A percentile compares a stretch with the other conserved stretches of the same genome.
Evolutionary conservation across 2,329 filamentous ascomycete genomes (phyloP).

Genomic region (Boeremia exigua): DNA sequence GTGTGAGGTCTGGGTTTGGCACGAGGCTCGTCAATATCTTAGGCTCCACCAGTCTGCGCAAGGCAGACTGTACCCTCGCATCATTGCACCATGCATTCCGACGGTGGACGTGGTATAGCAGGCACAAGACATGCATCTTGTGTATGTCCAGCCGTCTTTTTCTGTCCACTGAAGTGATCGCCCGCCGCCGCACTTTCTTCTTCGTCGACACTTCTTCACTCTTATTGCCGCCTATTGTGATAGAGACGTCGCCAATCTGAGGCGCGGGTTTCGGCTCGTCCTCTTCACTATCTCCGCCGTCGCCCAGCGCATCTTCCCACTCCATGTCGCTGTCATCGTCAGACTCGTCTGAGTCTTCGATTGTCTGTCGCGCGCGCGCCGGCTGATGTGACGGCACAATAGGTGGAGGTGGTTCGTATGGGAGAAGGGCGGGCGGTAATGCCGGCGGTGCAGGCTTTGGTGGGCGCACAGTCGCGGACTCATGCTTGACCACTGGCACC

Average conservation of each 20-base stretch:
- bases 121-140: slow-evolving; percentile 82
- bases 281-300: slow-evolving; percentile 35
- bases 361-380: slow-evolving; percentile 48
- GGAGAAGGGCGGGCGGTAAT: slow-evolving; percentile 19
- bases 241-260: slow-evolving; percentile 48
- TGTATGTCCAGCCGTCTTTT: slow-evolving; percentile 76
- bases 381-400: slow-evolving; percentile 18
- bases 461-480: not conserved
- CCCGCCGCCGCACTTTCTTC: slow-evolving; percentile 54
- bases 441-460: not conserved
- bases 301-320: slow-evolving; percentile 62
- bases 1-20: slow-evolving; percentile 69
- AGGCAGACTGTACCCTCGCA: slow-evolving; percentile 64
- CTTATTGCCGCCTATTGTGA: slow-evolving; percentile 48
- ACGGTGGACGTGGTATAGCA: slow-evolving; percentile 76
- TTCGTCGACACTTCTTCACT: slow-evolving; percentile 40
- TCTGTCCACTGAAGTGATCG: slow-evolving; percentile 63
- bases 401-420: slow-evolving; percentile 8
- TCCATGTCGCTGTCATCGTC: slow-evolving; percentile 65
- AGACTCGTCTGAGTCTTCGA: slow-evolving; percentile 58
- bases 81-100: slow-evolving; percentile 94
- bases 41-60: slow-evolving; percentile 64
- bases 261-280: slow-evolving; percentile 34
- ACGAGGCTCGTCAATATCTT: slow-evolving; percentile 72
- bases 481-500: not conserved